Evolutionary conservation across 148 eudicot species (phyloP).

Genomic region (Chenopodium formosanum): DNA sequence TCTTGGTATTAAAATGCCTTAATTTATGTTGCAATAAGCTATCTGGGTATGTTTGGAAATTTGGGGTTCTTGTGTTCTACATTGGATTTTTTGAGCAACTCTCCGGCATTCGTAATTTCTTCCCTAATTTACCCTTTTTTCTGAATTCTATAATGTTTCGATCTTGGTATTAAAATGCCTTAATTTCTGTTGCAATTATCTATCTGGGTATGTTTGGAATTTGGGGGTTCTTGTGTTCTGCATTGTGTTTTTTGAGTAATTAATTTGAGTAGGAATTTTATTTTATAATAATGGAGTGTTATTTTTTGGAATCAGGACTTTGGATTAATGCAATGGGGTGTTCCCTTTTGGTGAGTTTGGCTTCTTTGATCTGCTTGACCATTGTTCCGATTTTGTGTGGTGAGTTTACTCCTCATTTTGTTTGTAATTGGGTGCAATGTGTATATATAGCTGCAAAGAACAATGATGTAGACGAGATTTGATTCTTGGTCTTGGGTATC

Average conservation of each 20-base stretch:
- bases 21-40: not conserved
- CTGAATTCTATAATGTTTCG: not conserved
- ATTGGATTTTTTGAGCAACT: constrained; percentile 24
- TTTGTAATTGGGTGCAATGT: not conserved
- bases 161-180: not conserved
- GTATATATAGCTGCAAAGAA: too few species aligned
- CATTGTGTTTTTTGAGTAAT: not conserved
- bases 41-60: not conserved
- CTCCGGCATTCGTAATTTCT: constrained; percentile 56
- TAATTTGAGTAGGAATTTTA: not conserved
- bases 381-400: constrained; percentile 78
- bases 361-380: constrained; percentile 87
- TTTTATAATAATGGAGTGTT: not conserved
- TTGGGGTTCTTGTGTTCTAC: not conserved
- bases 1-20: not conserved
- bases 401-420: constrained; percentile 40
- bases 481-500: not conserved
- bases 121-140: not conserved
- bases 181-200: not conserved
- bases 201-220: not conserved
- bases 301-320: constrained; percentile 45
- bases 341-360: constrained; percentile 96
- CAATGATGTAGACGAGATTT: not conserved
- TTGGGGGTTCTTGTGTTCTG: not conserved
- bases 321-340: constrained; percentile 91